phyloP scores from a whole-genome alignment of 2,329 filamentous ascomycete genomes.

The Apiospora rasikravindrae region DNA sequence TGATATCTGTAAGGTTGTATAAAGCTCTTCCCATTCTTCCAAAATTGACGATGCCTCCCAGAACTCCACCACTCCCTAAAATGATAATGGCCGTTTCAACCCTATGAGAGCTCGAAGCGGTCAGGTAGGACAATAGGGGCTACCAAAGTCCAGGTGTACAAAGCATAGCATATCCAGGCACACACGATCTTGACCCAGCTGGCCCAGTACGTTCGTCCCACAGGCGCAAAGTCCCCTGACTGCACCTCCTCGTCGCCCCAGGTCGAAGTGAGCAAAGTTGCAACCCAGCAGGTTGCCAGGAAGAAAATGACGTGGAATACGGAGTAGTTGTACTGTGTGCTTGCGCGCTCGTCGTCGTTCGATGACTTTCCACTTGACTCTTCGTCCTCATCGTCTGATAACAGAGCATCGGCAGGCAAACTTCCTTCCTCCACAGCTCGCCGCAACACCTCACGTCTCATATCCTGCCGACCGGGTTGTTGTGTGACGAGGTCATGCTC shows the following conservation, averaged over 20 bases:
- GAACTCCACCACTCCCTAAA: not conserved
- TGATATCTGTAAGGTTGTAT: not conserved
- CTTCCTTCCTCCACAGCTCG: constrained; percentile 92
- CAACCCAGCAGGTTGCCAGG: constrained; percentile 93
- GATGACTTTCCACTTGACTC: constrained; percentile 67
- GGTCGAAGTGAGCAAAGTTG: constrained; percentile 74
- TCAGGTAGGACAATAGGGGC: constrained; percentile 87
- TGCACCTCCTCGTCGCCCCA: constrained; percentile 62
- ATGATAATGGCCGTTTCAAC: not conserved
- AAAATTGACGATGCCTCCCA: not conserved
- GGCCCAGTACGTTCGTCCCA: constrained; percentile 94
- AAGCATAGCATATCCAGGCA: constrained; percentile 92
- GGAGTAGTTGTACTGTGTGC: constrained; percentile 94
- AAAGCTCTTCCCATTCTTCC: not conserved
- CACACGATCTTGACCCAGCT: constrained; percentile 99
- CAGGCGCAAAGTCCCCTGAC: constrained; percentile 82
- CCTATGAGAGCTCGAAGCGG: constrained; percentile 70
- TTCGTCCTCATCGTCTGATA: constrained; percentile 71
- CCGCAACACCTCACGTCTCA: constrained; percentile 90
- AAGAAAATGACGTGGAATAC: constrained; percentile 99
- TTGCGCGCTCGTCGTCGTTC: constrained; percentile 86
- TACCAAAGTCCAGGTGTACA: constrained; percentile 92
- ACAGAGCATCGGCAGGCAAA: constrained; percentile 85
- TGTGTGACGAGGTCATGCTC: constrained; percentile 89
- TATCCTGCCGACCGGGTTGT: constrained; percentile 84